phyloP scores from a whole-genome alignment of 1,284 basidiomycete species.

The Tetrapyrgos nigripes region DNA sequence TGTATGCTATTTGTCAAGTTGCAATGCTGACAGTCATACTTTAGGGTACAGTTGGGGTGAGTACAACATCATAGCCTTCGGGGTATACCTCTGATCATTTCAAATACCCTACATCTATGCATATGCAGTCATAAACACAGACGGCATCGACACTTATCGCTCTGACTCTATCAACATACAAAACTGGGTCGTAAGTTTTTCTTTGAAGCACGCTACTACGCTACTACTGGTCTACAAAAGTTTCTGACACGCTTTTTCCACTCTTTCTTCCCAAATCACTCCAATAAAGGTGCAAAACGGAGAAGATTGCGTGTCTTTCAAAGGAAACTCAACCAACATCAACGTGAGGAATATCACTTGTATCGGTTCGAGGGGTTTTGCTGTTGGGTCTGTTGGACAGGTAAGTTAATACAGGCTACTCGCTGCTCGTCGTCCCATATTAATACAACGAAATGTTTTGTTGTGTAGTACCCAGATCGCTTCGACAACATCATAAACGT shows the following conservation, averaged over 20 bases:
- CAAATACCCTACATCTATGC: too few species aligned
- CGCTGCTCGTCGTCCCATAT: neutral
- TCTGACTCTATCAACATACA: conserved; percentile 39
- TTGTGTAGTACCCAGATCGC: neutral
- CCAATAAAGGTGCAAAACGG: neutral
- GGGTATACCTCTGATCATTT: neutral
- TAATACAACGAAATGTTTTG: neutral
- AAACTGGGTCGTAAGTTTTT: conserved; percentile 32
- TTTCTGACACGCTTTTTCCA: too few species aligned
- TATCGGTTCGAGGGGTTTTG: neutral
- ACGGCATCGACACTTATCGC: conserved; percentile 39
- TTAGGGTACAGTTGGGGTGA: neutral
- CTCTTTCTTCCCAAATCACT: neutral
- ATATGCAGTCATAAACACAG: conserved; percentile 29
- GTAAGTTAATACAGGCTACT: neutral
- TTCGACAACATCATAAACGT: neutral
- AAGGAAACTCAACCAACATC: conserved; percentile 44
- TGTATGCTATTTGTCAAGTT: neutral
- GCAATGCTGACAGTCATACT: neutral
- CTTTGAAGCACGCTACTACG: too few species aligned
- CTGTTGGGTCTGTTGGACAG: neutral
- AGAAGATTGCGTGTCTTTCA: conserved; percentile 30
- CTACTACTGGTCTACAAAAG: too few species aligned
- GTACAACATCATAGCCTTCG: neutral
- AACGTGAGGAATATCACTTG: neutral